Base-by-base conservation (phyloP, 129 eudicot species). In the Rutidosis leptorrhynchoides region DNA sequence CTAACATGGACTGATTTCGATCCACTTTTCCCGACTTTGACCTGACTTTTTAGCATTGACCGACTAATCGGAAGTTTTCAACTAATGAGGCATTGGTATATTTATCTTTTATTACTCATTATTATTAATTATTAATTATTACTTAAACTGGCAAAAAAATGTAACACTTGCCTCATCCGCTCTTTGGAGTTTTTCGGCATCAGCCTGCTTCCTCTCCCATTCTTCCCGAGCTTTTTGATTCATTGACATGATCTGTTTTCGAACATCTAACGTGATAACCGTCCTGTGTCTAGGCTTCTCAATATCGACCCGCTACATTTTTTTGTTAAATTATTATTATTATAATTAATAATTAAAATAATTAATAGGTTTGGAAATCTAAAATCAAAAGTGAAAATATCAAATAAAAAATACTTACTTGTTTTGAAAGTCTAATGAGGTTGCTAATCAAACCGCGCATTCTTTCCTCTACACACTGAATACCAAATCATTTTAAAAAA, bases 391-490 rank as follows among this genome's bases (percentile, higher is more conserved):
- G 45, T 17, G 53, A 65, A 62, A 33, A 71, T 30, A 29, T 22
- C 33, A 54, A 70, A 53, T 43, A 65, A 33, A 71, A n/a, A 69
- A 21, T 68, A 64, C 72, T 70, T 46, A 84, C 99, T 96, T 93
- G 99, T 69, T 84, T 93, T 28, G 96, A 86, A 53, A 84, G 60
- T 79, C 90, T 77, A 71, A 93, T 78, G 42, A 89, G 72, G 73
- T 78, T 89, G 71, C 74, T 66, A 64, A 93, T 82, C 57, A 93
- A 78, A 53, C 90, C 92, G 30, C 87, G 96, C 87, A 89, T 60
- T 70, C 99, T 83, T 80, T 93, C 96, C 70, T 93, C 96, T 62
- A 84, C 88, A 58, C 92, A 84, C 99, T 93, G 79, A 20, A 82
- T 29, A 35, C 21, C 42, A 66, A 63, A 29, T 57, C 26, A 74